Evolutionary conservation across 345 rosid genomes (phyloP).

Genomic region (Arabis hirsuta): DNA sequence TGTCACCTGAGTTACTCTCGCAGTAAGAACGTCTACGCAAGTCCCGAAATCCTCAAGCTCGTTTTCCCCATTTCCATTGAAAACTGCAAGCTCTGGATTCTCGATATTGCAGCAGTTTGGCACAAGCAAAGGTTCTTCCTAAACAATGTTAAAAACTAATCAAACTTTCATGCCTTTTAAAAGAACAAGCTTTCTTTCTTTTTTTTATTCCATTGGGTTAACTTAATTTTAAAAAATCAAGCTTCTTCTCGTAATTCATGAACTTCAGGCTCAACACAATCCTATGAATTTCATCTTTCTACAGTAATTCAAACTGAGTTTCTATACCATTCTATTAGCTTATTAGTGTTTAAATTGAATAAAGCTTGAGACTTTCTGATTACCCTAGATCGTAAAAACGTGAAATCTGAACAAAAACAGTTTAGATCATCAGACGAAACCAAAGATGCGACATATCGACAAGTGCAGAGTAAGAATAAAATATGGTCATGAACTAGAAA

Average conservation of each 20-base stretch:
- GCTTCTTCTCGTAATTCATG: not conserved
- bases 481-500: not conserved
- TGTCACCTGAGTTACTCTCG: conserved; percentile 55
- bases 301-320: not conserved
- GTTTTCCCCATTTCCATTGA: conserved; percentile 34
- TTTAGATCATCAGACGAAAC: conserved; percentile 7
- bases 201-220: too few species aligned
- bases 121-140: conserved; percentile 41
- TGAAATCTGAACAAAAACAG: not conserved
- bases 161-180: not conserved
- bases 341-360: conserved; percentile 3
- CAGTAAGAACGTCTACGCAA: conserved; percentile 50
- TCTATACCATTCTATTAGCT: not conserved
- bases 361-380: conserved; percentile 28
- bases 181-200: not conserved
- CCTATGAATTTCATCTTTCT: conserved; percentile 12
- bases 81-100: conserved; percentile 18
- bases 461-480: not conserved
- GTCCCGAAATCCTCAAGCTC: conserved; percentile 47
- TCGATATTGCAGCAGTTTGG: conserved; percentile 34
- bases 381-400: not conserved
- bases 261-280: not conserved
- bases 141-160: conserved; percentile 19
- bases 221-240: not conserved
- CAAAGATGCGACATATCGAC: not conserved